phyloP scores from a whole-genome alignment of 306 rosid species.

The Begonia loranthoides region DNA sequence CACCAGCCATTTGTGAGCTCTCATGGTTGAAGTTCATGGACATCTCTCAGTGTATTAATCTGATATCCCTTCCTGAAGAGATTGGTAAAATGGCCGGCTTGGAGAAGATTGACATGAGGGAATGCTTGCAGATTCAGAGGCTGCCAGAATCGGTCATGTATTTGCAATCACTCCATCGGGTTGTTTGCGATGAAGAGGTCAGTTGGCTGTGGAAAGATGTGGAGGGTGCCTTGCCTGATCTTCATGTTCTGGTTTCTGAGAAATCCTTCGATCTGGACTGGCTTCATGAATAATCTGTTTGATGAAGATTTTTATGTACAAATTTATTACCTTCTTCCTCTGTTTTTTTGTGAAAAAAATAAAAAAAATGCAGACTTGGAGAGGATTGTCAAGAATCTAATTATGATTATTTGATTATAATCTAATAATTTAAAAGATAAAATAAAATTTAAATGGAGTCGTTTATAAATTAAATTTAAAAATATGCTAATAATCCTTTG shows the following conservation, averaged over 20 bases:
- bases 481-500: too few relatives aligned
- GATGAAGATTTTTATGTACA: neutral
- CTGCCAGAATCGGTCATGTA: constrained; percentile 41
- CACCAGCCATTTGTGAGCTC: constrained; percentile 38
- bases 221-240: constrained; percentile 32
- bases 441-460: too few relatives aligned
- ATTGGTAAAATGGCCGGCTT: constrained; percentile 36
- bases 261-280: constrained; percentile 50
- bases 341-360: too few relatives aligned
- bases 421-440: too few relatives aligned
- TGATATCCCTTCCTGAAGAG: constrained; percentile 40
- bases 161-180: constrained; percentile 33
- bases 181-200: constrained; percentile 79
- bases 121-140: constrained; percentile 41
- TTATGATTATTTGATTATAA: too few relatives aligned
- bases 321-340: neutral
- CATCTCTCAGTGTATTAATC: constrained; percentile 59
- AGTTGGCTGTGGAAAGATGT: constrained; percentile 49
- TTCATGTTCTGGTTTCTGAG: constrained; percentile 54
- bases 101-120: constrained; percentile 91
- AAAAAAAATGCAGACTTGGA: too few relatives aligned
- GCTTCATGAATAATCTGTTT: constrained; percentile 41
- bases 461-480: too few relatives aligned
- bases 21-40: constrained; percentile 42
- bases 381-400: too few relatives aligned